A percentile compares a stretch with the other conserved stretches of the same genome.
Evolutionary conservation across 2,329 filamentous ascomycete species (phyloP).

Genomic region (Fusarium foetens): DNA sequence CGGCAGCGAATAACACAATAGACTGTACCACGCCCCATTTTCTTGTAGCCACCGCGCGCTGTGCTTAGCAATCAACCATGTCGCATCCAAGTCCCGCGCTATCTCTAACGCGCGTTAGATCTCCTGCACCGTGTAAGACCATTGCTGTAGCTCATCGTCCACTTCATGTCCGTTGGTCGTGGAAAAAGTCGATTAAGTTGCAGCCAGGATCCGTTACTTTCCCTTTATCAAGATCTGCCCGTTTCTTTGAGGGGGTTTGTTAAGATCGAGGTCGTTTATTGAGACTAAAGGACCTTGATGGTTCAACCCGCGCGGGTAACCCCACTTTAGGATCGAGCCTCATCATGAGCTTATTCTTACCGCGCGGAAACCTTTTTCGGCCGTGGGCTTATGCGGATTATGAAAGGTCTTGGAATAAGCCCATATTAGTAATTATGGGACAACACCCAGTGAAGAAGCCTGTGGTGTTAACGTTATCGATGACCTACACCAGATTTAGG

Average conservation of each 20-base stretch:
- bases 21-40: background rate
- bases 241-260: background rate
- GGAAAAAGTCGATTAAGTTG: background rate
- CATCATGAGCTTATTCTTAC: slow-evolving; percentile 1
- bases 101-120: slow-evolving; percentile 7
- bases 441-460: background rate
- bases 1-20: background rate
- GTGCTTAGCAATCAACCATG: background rate
- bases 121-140: background rate
- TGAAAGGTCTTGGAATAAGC: background rate
- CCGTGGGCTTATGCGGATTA: background rate
- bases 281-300: background rate
- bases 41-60: background rate
- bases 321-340: background rate
- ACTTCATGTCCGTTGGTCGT: background rate
- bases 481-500: background rate
- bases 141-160: background rate
- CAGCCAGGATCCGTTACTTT: background rate
- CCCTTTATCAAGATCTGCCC: background rate
- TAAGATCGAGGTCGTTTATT: background rate
- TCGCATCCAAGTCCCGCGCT: background rate
- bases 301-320: slow-evolving; percentile 1
- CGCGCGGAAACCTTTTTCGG: background rate
- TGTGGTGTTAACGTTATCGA: background rate
- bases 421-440: background rate